Conservation (phyloP, 176 grass and related monocot genomes). For the Poa annua region DNA sequence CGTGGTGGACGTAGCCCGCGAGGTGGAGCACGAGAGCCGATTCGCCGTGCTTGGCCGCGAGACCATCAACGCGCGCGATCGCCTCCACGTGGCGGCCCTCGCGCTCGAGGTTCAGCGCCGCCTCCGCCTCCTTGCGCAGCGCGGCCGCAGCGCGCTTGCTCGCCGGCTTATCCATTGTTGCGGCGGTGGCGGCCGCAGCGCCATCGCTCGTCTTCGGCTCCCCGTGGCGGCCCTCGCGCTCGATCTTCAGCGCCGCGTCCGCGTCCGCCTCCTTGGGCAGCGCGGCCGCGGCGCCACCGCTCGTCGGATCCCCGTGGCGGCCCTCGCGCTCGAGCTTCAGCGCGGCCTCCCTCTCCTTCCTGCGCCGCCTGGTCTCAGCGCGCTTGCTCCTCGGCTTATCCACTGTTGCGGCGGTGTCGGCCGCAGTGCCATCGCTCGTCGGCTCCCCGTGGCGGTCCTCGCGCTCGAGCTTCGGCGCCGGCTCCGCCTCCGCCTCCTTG, state of each 20-base stretch:
- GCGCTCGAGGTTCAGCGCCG: background rate
- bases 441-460: background rate
- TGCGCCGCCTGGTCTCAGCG: no score
- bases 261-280: background rate
- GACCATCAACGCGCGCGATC: background rate
- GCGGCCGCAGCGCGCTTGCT: no score
- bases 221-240: background rate
- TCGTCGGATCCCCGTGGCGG: no score
- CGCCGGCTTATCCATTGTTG: no score
- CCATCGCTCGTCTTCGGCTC: background rate
- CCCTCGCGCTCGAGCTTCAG: no score
- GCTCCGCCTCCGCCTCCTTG: background rate
- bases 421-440: no score
- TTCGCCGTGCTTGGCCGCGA: background rate
- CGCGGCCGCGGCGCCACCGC: background rate
- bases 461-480: background rate
- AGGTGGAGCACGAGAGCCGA: constrained; percentile 13
- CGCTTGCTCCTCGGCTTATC: no score
- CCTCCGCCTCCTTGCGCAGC: background rate
- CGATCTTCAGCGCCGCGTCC: background rate
- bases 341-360: no score
- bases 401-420: no score
- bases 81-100: background rate
- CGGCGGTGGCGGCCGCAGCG: no score
- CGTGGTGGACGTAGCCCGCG: background rate